These are phyloP conservation scores for Entomortierella parvispora DNA, from an alignment of 192 early-diverging fungal genomes.

Conservation along the genomic window DNA sequence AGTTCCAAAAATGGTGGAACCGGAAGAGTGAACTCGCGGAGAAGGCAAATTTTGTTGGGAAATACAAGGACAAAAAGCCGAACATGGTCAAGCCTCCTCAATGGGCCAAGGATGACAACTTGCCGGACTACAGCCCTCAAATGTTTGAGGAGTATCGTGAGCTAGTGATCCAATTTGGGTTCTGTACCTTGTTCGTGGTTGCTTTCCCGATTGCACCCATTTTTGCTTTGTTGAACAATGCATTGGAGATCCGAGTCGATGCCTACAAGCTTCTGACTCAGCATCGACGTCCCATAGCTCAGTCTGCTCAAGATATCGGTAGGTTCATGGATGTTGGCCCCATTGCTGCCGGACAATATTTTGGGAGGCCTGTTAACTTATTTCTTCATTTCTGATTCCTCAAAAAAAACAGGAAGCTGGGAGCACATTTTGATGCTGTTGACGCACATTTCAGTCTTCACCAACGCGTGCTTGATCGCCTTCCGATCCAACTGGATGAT, in stretches of 20 bases:
- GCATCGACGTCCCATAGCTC: constrained; percentile 42
- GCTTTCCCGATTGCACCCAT: constrained; percentile 77
- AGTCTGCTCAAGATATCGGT: constrained; percentile 54
- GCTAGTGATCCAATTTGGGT: constrained; percentile 76
- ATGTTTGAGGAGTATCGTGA: constrained; percentile 55
- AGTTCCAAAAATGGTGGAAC: constrained; percentile 43
- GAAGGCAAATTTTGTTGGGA: constrained; percentile 12
- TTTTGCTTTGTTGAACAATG: constrained; percentile 70
- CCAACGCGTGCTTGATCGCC: constrained; percentile 54
- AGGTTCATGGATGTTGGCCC: constrained; percentile 2
- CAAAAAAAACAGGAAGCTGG: constrained; percentile 47
- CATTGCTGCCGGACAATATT: too few species aligned
- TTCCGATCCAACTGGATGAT: constrained; percentile 56
- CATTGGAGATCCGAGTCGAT: constrained; percentile 70
- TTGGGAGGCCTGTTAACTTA: too few species aligned
- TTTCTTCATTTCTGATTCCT: background rate
- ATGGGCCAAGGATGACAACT: constrained; percentile 58
- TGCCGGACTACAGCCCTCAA: constrained; percentile 45
- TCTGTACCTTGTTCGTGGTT: constrained; percentile 70
- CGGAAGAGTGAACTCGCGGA: constrained; percentile 39
- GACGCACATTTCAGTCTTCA: constrained; percentile 49
- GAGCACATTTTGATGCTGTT: constrained; percentile 42
- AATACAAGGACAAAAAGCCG: constrained; percentile 33
- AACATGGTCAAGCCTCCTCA: constrained; percentile 47
- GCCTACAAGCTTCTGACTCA: constrained; percentile 52